Conservation (phyloP, 2,329 filamentous ascomycete genomes). For the Fusarium odoratissimum region DNA sequence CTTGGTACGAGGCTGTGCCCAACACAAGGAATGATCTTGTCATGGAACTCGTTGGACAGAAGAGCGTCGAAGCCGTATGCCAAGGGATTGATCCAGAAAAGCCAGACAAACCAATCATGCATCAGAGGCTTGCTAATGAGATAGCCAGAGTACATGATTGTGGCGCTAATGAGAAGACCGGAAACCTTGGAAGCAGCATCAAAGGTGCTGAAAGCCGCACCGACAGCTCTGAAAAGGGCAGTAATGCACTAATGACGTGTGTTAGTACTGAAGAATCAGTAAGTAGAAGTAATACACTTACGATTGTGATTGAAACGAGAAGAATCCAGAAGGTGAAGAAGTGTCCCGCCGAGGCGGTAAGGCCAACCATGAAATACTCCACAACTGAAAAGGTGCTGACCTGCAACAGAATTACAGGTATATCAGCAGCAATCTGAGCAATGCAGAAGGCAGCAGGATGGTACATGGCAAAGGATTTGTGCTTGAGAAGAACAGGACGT, state of each 20-base stretch:
- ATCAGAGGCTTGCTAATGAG: slow-evolving; percentile 71
- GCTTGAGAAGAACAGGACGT: slow-evolving; percentile 68
- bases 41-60: slow-evolving; percentile 77
- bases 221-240: slow-evolving; percentile 66
- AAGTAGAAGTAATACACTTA: slow-evolving; percentile 40
- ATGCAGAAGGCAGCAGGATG: slow-evolving; percentile 70
- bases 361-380: slow-evolving; percentile 72
- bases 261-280: fast-evolving
- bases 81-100: slow-evolving; percentile 74
- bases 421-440: slow-evolving; percentile 64
- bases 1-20: slow-evolving; percentile 62
- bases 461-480: slow-evolving; percentile 67
- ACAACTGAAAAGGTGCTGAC: slow-evolving; percentile 67
- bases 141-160: slow-evolving; percentile 73
- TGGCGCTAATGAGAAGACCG: slow-evolving; percentile 60
- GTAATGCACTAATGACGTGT: slow-evolving; percentile 60
- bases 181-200: slow-evolving; percentile 69
- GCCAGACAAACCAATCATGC: slow-evolving; percentile 72
- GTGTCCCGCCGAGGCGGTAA: slow-evolving; percentile 60
- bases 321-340: slow-evolving; percentile 74
- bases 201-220: slow-evolving; percentile 66
- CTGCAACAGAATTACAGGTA: slow-evolving; percentile 69
- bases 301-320: slow-evolving; percentile 63
- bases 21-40: slow-evolving; percentile 63
- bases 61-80: slow-evolving; percentile 77